Evolutionary conservation across 1,284 basidiomycete genomes (phyloP).

Genomic region (Trametes sp.): DNA sequence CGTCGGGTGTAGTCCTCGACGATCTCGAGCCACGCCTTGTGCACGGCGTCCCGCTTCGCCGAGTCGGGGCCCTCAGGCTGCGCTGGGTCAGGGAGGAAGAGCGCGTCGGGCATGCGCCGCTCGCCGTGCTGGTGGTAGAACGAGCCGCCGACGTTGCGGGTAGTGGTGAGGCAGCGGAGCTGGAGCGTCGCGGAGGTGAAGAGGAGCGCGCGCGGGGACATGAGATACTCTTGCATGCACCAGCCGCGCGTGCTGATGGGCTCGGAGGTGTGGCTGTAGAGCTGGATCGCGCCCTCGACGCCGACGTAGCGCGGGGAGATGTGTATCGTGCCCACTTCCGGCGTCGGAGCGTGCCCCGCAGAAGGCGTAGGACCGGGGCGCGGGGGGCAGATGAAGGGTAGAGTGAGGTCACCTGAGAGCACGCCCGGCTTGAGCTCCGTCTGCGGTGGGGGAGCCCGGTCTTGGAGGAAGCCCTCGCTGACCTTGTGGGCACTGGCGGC

Average conservation of each 20-base stretch:
- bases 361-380: no score
- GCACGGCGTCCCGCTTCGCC: background rate
- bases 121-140: slow-evolving; percentile 5
- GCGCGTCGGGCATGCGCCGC: slow-evolving; percentile 13
- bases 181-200: slow-evolving; percentile 23
- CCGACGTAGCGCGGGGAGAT: slow-evolving; percentile 10
- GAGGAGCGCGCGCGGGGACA: slow-evolving; percentile 13
- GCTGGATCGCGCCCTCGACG: background rate
- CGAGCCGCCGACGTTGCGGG: slow-evolving; percentile 20
- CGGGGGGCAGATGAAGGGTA: background rate
- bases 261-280: background rate
- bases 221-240: slow-evolving; percentile 24
- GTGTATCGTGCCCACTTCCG: slow-evolving; percentile 19
- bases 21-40: slow-evolving; percentile 15
- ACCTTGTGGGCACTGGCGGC: background rate
- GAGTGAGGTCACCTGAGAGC: background rate
- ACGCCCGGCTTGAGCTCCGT: no score
- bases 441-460: background rate
- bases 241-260: slow-evolving; percentile 16
- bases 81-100: slow-evolving; percentile 13
- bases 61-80: background rate
- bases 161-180: slow-evolving; percentile 20
- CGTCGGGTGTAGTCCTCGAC: slow-evolving; percentile 26
- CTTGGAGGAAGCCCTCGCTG: background rate
- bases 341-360: no score